Percentiles rank a stretch among this genome's conserved stretches.
These are phyloP conservation scores for Paramarasmius palmivorus DNA, from an alignment of 1,284 basidiomycete genomes.

Conservation along the genomic window DNA sequence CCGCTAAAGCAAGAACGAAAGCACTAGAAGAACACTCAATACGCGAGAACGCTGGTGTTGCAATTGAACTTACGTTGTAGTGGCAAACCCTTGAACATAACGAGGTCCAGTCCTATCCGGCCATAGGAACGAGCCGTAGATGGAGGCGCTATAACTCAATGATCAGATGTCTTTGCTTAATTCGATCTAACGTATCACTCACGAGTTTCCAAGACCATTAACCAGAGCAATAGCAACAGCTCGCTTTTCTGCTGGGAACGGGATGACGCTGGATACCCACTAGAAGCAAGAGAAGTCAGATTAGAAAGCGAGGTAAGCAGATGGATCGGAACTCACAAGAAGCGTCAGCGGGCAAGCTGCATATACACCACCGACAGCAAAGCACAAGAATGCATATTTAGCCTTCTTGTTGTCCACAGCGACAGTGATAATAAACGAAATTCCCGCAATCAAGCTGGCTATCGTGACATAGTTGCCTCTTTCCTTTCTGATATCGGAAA, in stretches of 20 bases:
- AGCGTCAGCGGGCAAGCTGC: slow-evolving; percentile 38
- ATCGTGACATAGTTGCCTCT: slow-evolving; percentile 35
- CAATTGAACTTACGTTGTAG: slow-evolving; percentile 23
- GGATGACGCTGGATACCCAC: slow-evolving; percentile 22
- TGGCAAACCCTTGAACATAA: slow-evolving; percentile 40
- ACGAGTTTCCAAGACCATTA: slow-evolving; percentile 30
- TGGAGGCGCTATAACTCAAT: no score
- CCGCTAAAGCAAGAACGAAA: slow-evolving; percentile 22
- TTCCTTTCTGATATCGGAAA: slow-evolving; percentile 33
- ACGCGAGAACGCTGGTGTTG: neutral
- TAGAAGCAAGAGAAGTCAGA: no score
- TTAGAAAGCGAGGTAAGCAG: slow-evolving; percentile 13
- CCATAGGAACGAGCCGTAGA: slow-evolving; percentile 48
- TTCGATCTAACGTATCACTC: no score
- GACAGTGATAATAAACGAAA: slow-evolving; percentile 40
- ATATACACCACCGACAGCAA: slow-evolving; percentile 43
- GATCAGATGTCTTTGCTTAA: no score
- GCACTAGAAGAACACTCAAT: slow-evolving; percentile 12
- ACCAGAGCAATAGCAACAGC: slow-evolving; percentile 34
- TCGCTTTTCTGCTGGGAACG: slow-evolving; percentile 33
- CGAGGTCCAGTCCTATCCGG: slow-evolving; percentile 35
- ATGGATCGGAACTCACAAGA: slow-evolving; percentile 31
- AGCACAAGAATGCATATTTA: slow-evolving; percentile 43
- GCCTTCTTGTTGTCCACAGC: slow-evolving; percentile 32
- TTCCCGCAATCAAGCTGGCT: slow-evolving; percentile 25